phyloP scores from a whole-genome alignment of 2,329 filamentous ascomycete genomes.

The Penicillium italicum region DNA sequence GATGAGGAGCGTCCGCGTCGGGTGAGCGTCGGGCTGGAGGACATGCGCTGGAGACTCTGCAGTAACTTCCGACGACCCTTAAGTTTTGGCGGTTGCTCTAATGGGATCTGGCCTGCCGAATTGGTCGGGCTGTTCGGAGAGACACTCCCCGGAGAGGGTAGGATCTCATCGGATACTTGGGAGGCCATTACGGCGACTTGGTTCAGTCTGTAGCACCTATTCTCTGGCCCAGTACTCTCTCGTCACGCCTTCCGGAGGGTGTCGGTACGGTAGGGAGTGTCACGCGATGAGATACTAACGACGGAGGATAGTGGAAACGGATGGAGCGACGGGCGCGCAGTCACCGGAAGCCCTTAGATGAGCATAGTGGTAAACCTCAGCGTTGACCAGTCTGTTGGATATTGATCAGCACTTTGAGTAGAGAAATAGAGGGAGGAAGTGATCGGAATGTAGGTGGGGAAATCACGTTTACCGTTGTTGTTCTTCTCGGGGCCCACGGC shows the following conservation, averaged over 20 bases:
- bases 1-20: conserved; percentile 63
- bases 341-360: conserved; percentile 3
- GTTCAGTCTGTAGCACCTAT: neutral
- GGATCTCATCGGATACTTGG: conserved; percentile 28
- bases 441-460: conserved; percentile 1
- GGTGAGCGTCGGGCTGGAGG: conserved; percentile 71
- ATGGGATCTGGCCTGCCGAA: conserved; percentile 34
- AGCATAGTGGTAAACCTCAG: conserved; percentile 4
- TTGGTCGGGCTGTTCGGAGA: conserved; percentile 37
- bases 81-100: conserved; percentile 52
- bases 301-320: neutral
- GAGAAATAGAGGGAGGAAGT: neutral
- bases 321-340: conserved; percentile 1
- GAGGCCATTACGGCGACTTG: conserved; percentile 29
- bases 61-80: conserved; percentile 69
- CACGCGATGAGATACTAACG: neutral
- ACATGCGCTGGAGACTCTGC: conserved; percentile 72
- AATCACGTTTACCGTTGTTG: conserved; percentile 6
- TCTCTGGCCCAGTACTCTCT: neutral
- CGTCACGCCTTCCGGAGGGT: neutral
- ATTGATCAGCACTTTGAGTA: neutral
- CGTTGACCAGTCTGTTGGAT: neutral
- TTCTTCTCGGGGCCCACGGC: conserved; percentile 12
- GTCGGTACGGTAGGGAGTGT: neutral
- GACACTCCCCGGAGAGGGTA: conserved; percentile 30